Evolutionary conservation across 306 rosid species (phyloP), one percentile per base, ranked within the genome.

Genomic region (Mimosa pudica): DNA sequence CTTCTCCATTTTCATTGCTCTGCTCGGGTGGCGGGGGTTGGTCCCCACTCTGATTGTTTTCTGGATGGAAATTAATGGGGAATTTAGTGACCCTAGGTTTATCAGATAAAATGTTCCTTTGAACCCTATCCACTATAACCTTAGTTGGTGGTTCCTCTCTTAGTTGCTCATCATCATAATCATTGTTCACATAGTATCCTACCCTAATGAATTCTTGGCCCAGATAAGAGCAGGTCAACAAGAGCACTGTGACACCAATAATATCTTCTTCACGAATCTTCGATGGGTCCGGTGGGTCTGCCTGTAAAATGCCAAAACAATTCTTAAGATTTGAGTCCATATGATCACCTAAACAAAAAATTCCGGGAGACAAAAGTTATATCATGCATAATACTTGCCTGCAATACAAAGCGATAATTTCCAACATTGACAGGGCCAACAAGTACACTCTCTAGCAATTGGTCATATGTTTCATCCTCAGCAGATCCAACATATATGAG

Each of bases 381-480:
- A 64, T 6, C 14, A 33, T 5, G 45, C 70, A 35, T 35, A 49
- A 58, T 48, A 44, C 77, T 81, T 84, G 90, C 98, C 97, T 91
- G 97, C 32, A 95, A 88, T 33, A 91, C 92, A 78, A 95, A 95
- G 61, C 94, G 92, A 76, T 91, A 95, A 81, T 95, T 95, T 61
- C 98, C 98, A 74, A 95, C 93, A 79, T 95, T 95, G 81, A 92
- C 96, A 60, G 97, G 98, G 78, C 98, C 97, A 81, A 95, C 98
- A 49, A 95, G 97, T 5, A 92, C 97, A 74, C 98, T 91, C 85
- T 94, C 98, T 60, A 94, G 61, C 35, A 92, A 83, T 78, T 95
- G 98, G 79, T 95, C 98, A 80, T 92, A 95, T 0, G 94, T 95
- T 85, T 92, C 98, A 82, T 92, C 98, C 86, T 92, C 98, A 36